Evolutionary conservation across 768 basidiomycete species (phyloP), one percentile per base, ranked within the genome.

Genomic region (Pulveroboletus sp.): DNA sequence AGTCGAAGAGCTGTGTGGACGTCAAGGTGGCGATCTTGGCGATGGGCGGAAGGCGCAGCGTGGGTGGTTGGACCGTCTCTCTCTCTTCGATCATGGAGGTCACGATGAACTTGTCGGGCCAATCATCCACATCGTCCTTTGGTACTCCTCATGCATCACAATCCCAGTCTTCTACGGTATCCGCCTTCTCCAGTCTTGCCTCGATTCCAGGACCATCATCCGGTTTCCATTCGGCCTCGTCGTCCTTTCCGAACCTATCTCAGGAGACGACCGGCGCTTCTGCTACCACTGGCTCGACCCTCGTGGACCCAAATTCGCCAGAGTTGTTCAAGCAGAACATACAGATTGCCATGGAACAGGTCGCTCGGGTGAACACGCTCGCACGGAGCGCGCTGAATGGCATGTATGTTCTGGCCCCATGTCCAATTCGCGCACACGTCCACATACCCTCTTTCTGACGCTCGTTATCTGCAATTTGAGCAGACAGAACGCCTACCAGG

Each of bases 401-500:
- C 39, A 78, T 85, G 85, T 86, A 64, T 54, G 80, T 69, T 8
- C 12, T 26, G 21, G 8, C 26, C 11, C 18, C 2, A 8, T 0
- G 7, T 12, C 12, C 11, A 12, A 32, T 12, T 12, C 31, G 12
- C 31, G 21, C 21, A 21, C 21, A 21, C 27, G 27, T 8, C 27
- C 27, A 6, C 27, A 6, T 8, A 28, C 27, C 1, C 8, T 14
- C 32, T 5, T n/a, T 15, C 26, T 15, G 26, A 33, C 10, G 10
- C 37, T 41, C 26, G 41, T 38, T 14, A 3, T n/a, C n/a, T 36
- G 17, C 11, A 7, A 37, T 38, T 32, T 5, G 24, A 24, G 2
- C 57, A 85, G 82, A 50, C 78, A 83, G 64, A 75, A 78, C 35
- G 82, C 84, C 21, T 86, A 85, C 63, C 78, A 79, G 49, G 59